A percentile compares a stretch with the other conserved stretches of the same genome.
Conservation (phyloP, 2,329 filamentous ascomycete species). For the Tolypocladium tropicale region DNA sequence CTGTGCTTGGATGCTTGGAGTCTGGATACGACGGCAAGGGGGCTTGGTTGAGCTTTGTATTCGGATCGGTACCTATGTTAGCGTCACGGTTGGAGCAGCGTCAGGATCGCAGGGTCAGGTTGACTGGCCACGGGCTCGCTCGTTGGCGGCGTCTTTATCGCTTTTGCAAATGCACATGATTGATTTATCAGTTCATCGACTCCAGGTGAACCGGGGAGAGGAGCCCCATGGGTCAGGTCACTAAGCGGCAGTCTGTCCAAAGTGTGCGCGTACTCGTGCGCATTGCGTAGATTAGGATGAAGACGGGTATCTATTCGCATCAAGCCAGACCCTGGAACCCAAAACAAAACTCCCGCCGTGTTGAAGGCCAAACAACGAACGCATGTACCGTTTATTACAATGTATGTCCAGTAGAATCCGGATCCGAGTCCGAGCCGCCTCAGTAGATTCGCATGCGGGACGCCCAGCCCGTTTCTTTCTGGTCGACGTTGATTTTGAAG, state of each 20-base stretch:
- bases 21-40: constrained; percentile 11
- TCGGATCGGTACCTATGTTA: background rate
- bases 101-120: background rate
- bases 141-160: background rate
- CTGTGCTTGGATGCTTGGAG: constrained; percentile 14
- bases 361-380: background rate
- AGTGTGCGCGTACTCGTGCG: background rate
- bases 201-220: background rate
- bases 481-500: constrained; percentile 84
- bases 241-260: no score
- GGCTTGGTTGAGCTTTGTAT: background rate
- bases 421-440: background rate
- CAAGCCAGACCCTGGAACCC: background rate
- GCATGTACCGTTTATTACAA: background rate
- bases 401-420: background rate
- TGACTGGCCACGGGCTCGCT: background rate
- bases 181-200: no score
- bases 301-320: constrained; percentile 1
- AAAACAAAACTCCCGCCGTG: background rate
- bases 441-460: constrained; percentile 68
- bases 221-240: background rate
- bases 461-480: constrained; percentile 67
- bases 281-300: background rate
- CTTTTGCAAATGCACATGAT: background rate
- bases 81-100: background rate